Evolutionary conservation across 1,284 basidiomycete species (phyloP).

Genomic region (Schizophyllum commune): DNA sequence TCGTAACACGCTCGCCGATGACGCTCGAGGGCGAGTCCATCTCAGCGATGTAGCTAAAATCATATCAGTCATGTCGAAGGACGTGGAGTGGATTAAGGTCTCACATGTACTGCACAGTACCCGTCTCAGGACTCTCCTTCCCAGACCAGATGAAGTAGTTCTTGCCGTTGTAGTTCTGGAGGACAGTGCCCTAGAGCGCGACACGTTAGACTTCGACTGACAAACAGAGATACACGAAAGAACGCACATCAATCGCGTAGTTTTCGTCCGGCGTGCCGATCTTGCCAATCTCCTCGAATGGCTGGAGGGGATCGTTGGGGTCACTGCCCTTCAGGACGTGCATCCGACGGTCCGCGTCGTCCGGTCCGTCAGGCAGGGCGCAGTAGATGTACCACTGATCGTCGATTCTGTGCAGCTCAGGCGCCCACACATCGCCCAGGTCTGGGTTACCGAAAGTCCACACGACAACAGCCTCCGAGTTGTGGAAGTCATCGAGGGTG

Average conservation of each 20-base stretch:
- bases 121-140: conserved; percentile 2
- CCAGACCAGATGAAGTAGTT: conserved; percentile 11
- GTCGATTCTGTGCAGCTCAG: conserved; percentile 8
- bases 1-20: conserved; percentile 2
- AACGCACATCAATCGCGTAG: conserved; percentile 6
- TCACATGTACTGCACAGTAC: conserved; percentile 8
- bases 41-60: conserved; percentile 6
- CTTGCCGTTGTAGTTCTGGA: conserved; percentile 6
- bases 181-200: neutral
- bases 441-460: conserved; percentile 3
- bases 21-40: conserved; percentile 7
- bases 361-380: conserved; percentile 7
- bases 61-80: neutral
- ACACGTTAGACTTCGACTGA: too few relatives aligned
- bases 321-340: conserved; percentile 6
- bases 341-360: conserved; percentile 8
- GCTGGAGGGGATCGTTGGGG: conserved; percentile 4
- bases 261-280: conserved; percentile 6
- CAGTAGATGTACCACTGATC: conserved; percentile 7
- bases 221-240: neutral
- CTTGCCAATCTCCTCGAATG: conserved; percentile 4
- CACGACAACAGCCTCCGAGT: conserved; percentile 1
- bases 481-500: conserved; percentile 7
- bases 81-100: neutral
- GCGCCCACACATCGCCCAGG: conserved; percentile 3